Evolutionary conservation across 140 eudicot genomes (phyloP), one percentile per base, ranked within the genome.

Genomic region (Oenanthe javanica): DNA sequence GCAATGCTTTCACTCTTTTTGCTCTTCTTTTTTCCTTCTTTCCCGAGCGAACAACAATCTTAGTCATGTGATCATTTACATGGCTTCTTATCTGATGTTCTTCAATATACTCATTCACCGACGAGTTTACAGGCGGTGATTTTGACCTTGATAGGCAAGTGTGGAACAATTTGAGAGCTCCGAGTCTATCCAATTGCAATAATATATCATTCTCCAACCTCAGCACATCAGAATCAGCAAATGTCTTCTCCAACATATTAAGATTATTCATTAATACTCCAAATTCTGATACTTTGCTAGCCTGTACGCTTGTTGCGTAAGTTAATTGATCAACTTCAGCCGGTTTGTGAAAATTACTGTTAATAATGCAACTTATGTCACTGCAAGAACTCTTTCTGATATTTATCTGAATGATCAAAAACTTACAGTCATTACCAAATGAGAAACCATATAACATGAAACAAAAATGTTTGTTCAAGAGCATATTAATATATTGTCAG

Each of bases 171-270:
- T 84, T 81, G 47, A 90, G 87, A 88, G 98, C 98, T 71, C 98
- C 98, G 50, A 93, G 88, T 85, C 91, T 89, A 84, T 87, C 93
- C 86, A 93, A 77, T 74, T 91, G 98, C 63, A 80, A 84, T 77
- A 91, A 81, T 83, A 93, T 93, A 81, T 93, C 91, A 49, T 79
- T 86, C 82, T 93, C 97, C 86, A 93, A 63, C 77, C 81, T 84
- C 82, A 79, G 80, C 82, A 79, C 85, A 50, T 90, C 86, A 45
- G 94, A 88, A 84, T 87, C 91, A 47, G 87, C 79, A 82, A 91
- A 86, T 43, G 89, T 86, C 40, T 87, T 81, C 83, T 93, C 98
- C 85, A 93, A 84, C 63, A 74, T 77, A 86, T 83, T 85, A 72
- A 93, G 89, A 89, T 89, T 90, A 79, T 88, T 84, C 92, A 93